Percentiles rank a stretch among this genome's conserved stretches.
Conservation (phyloP, 2,329 filamentous ascomycete species). For the Plenodomus biglobosus region DNA sequence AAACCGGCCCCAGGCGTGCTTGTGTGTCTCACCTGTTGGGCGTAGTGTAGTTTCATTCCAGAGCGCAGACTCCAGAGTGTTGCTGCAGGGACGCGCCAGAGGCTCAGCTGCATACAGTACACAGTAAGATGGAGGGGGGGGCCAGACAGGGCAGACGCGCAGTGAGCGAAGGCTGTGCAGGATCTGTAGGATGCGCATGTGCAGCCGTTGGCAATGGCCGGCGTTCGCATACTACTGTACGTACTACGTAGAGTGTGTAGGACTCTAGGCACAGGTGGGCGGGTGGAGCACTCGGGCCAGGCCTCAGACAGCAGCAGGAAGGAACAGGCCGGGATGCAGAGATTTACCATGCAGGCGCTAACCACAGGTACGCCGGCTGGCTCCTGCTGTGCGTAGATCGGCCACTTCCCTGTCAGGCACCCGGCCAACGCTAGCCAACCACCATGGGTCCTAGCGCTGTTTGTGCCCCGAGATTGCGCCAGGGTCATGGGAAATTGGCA, state of each 20-base stretch:
- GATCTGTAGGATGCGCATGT: too few species aligned
- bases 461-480: slow-evolving; percentile 25
- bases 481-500: slow-evolving; percentile 28
- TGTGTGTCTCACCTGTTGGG: slow-evolving; percentile 3
- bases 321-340: background rate
- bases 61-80: slow-evolving; percentile 1
- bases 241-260: too few species aligned
- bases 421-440: slow-evolving; percentile 5
- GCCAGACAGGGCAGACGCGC: background rate
- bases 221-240: too few species aligned
- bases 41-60: too few species aligned
- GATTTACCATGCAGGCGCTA: slow-evolving; percentile 8
- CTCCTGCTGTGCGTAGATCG: slow-evolving; percentile 1
- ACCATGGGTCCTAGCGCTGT: slow-evolving; percentile 10
- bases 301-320: background rate
- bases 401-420: slow-evolving; percentile 15
- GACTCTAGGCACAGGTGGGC: background rate
- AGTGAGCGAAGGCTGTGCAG: too few species aligned
- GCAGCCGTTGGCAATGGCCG: background rate
- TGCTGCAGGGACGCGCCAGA: slow-evolving; percentile 4
- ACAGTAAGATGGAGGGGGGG: background rate
- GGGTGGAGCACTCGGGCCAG: too few species aligned
- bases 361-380: too few species aligned
- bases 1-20: slow-evolving; percentile 1
- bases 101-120: background rate